Conservation (phyloP, 1,284 basidiomycete species). For the Heliocybe sulcata region DNA sequence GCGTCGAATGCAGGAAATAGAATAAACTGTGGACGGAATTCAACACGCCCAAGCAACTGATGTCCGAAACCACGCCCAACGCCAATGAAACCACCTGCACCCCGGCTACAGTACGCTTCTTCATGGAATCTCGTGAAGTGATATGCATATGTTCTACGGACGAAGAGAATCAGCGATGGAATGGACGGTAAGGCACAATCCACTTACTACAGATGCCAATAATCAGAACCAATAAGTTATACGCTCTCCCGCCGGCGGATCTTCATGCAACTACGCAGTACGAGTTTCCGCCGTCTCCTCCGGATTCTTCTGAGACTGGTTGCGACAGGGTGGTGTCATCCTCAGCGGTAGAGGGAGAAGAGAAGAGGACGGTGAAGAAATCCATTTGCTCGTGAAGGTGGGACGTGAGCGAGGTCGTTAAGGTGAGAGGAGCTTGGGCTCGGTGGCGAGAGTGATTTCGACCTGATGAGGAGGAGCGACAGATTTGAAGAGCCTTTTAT, state of each 20-base stretch:
- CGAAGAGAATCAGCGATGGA: background rate
- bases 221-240: background rate
- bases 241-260: background rate
- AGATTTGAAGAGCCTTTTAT: background rate
- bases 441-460: background rate
- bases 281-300: background rate
- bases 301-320: background rate
- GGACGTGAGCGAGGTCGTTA: too few relatives aligned
- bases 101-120: background rate
- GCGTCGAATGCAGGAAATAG: background rate
- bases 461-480: background rate
- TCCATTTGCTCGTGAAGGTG: background rate
- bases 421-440: background rate
- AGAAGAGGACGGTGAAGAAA: background rate
- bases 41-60: background rate
- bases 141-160: background rate
- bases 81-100: background rate
- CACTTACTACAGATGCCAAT: background rate
- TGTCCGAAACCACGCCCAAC: background rate
- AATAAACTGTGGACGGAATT: background rate
- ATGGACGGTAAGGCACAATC: background rate
- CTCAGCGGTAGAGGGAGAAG: background rate
- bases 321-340: background rate
- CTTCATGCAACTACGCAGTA: background rate
- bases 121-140: background rate